These are phyloP conservation scores for Penicillium sp. DNA, from an alignment of 2,329 filamentous ascomycete species.

Conservation along the genomic window DNA sequence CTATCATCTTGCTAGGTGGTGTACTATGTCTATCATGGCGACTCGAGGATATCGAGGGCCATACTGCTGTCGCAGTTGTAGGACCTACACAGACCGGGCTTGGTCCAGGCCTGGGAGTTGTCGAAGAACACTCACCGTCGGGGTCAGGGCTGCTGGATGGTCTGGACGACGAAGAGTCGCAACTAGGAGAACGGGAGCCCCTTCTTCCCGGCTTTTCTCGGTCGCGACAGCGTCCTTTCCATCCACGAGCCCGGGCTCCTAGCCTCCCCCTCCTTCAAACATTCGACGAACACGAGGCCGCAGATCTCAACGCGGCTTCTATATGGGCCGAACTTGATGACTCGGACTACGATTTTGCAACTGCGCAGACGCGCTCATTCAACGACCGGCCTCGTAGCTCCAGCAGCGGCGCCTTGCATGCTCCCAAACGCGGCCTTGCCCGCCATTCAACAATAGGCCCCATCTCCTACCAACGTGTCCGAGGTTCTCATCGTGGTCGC, in stretches of 20 bases:
- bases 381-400: slow-evolving; percentile 24
- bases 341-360: slow-evolving; percentile 48
- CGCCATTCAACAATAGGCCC: slow-evolving; percentile 25
- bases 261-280: slow-evolving; percentile 32
- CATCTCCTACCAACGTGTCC: slow-evolving; percentile 16
- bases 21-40: slow-evolving; percentile 94
- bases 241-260: slow-evolving; percentile 37
- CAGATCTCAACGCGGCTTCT: slow-evolving; percentile 68
- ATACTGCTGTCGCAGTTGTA: slow-evolving; percentile 35
- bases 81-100: slow-evolving; percentile 67
- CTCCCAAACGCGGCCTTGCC: slow-evolving; percentile 15
- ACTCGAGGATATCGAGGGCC: slow-evolving; percentile 64
- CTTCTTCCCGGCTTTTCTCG: slow-evolving; percentile 31
- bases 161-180: slow-evolving; percentile 41
- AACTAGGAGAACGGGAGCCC: slow-evolving; percentile 40
- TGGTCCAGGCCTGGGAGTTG: slow-evolving; percentile 77
- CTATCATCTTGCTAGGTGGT: slow-evolving; percentile 78
- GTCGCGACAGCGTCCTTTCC: slow-evolving; percentile 25
- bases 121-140: slow-evolving; percentile 55
- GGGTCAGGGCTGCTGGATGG: slow-evolving; percentile 25
- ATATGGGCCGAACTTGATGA: slow-evolving; percentile 91
- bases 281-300: slow-evolving; percentile 47
- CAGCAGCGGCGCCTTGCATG: slow-evolving; percentile 19
- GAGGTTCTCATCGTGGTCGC: slow-evolving; percentile 22
- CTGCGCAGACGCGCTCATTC: slow-evolving; percentile 10